Evolutionary conservation across 805 yeast genomes (phyloP).

Genomic region (Jamesozyma gamospora): DNA sequence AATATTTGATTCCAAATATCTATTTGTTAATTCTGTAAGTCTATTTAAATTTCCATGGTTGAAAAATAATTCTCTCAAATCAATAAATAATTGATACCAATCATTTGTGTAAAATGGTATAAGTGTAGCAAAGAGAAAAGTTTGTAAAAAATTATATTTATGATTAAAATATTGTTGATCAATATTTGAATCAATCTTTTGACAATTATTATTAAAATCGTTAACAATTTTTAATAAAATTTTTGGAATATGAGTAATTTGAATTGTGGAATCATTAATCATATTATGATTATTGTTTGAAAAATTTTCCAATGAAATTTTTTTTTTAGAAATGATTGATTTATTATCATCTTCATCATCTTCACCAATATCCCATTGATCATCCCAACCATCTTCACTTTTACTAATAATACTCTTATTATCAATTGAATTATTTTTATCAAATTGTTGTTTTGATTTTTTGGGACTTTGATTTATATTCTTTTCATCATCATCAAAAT

Average conservation of each 20-base stretch:
- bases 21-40: constrained; percentile 17
- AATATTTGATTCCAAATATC: constrained; percentile 13
- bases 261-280: too few species aligned
- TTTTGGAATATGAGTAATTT: constrained; percentile 15
- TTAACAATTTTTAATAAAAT: constrained; percentile 7
- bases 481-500: constrained; percentile 9
- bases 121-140: constrained; percentile 20
- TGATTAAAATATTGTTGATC: constrained; percentile 13
- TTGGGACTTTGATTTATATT: constrained; percentile 1
- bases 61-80: constrained; percentile 12
- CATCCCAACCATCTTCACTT: constrained; percentile 18
- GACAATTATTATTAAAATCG: constrained; percentile 11
- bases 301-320: too few species aligned
- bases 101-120: constrained; percentile 11
- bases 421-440: not conserved
- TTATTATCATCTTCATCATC: constrained; percentile 7
- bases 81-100: constrained; percentile 25
- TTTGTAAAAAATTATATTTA: constrained; percentile 23
- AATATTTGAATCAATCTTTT: constrained; percentile 8
- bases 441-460: not conserved
- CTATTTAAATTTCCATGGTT: constrained; percentile 7
- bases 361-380: constrained; percentile 16
- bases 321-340: not conserved
- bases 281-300: too few species aligned
- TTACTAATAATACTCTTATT: constrained; percentile 1